Base-by-base conservation (phyloP, 805 yeast species). In the Candida corydali region DNA sequence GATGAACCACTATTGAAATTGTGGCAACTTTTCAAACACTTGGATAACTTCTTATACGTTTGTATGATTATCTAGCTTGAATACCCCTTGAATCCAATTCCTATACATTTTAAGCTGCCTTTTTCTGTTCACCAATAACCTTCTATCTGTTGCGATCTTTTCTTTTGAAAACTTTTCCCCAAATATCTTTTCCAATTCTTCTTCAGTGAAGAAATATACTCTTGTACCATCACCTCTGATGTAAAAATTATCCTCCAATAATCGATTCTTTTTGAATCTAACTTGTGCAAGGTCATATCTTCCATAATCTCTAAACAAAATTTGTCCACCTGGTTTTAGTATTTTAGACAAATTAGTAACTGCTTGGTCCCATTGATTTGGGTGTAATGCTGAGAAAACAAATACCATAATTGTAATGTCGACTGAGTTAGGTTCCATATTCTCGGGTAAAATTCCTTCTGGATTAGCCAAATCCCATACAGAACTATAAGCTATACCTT, bases 211-310 rank as follows among this genome's bases (percentile, higher is more conserved):
- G 65, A 93, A 93, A 58, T 93, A 93, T 9, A 93, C 98, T 49
- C 98, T 72, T 0, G 98, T 93, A 32, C 98, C 98, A 57, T 93
- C 98, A 26, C 98, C 98, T 52, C 98, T 77, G 26, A 89, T 87
- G 60, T 93, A 93, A 54, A 93, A 93, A 59, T 93, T 89, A 39
- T 91, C 97, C 37, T 86, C 96, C 38, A 93, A 59, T 18, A 86
- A 61, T 50, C 98, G 75, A 32, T 86, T 83, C 57, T 84, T 85
- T 61, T 93, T 93, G 68, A 91, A 88, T 49, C 98, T 65, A 38
- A 93, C 82, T 56, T 93, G 98, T 0, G 98, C 96, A 59, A 93
- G 68, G 61, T 93, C 98, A 54, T 91, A 93, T 45, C 97, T 75
- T 2, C 97, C 98, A 55, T 93, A 93, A 58, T 93, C 98, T 55